phyloP scores from a whole-genome alignment of 306 rosid genomes.

The Leucaena leucocephala region DNA sequence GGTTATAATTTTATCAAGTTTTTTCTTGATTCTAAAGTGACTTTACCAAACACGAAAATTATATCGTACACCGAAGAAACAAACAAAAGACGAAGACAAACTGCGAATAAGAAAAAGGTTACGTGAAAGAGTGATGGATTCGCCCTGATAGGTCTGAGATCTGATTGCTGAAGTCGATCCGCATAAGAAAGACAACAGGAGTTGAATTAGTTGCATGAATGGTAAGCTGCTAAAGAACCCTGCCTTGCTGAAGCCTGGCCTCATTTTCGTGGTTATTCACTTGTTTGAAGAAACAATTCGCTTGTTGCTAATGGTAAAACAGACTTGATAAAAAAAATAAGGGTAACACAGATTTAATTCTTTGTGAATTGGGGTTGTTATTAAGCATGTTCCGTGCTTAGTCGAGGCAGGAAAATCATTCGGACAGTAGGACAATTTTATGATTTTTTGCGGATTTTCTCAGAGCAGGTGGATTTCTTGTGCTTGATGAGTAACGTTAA shows the following conservation, averaged over 20 bases:
- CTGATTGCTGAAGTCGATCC: slow-evolving; percentile 34
- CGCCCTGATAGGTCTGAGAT: slow-evolving; percentile 45
- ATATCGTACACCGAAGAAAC: not conserved
- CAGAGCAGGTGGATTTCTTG: slow-evolving; percentile 6
- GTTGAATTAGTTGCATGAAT: not conserved
- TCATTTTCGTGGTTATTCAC: not conserved
- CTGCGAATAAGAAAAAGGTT: not conserved
- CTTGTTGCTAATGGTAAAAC: not conserved
- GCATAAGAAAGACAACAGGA: not conserved
- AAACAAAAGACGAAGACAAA: not conserved
- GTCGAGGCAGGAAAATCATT: not conserved
- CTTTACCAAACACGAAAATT: not conserved
- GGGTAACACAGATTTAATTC: not conserved
- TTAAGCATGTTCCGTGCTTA: slow-evolving; percentile 14
- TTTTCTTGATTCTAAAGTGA: not conserved
- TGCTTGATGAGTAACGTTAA: not conserved
- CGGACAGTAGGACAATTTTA: no score
- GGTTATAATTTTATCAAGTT: not conserved
- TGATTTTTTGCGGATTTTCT: not conserved
- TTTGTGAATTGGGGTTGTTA: slow-evolving; percentile 13
- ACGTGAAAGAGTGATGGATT: not conserved
- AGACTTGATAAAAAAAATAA: not conserved
- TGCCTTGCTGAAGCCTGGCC: not conserved
- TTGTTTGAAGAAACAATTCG: not conserved
- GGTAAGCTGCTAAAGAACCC: not conserved